These are phyloP conservation scores for Anisodus acutangulus DNA, from an alignment of 257 asterid species.

Conservation along the genomic window DNA sequence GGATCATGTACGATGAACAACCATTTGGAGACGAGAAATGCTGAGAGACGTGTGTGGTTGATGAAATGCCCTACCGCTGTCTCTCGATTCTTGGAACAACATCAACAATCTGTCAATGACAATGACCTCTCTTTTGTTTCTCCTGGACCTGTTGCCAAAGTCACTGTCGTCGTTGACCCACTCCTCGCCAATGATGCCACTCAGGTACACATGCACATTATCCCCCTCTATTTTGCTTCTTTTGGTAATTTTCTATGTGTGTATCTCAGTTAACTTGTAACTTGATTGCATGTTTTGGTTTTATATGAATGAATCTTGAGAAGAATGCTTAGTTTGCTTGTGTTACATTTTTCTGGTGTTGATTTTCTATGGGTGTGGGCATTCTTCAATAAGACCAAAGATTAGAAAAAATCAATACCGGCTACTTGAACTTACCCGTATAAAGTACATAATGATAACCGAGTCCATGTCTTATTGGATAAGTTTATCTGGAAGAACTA, in stretches of 20 bases:
- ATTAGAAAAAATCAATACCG: not conserved
- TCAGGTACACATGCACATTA: conserved; percentile 51
- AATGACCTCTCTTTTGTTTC: conserved; percentile 22
- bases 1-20: not conserved
- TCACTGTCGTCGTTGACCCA: conserved; percentile 79
- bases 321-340: not conserved
- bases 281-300: not conserved
- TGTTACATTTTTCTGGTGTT: not conserved
- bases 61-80: conserved; percentile 93
- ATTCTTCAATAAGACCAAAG: not conserved
- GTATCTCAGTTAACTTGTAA: not conserved
- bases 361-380: not conserved
- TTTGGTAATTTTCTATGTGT: not conserved
- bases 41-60: conserved; percentile 83
- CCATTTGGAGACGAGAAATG: conserved; percentile 60
- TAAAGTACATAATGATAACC: not conserved
- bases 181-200: conserved; percentile 72
- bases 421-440: not conserved
- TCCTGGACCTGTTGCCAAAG: conserved; percentile 65
- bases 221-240: conserved; percentile 2
- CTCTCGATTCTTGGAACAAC: conserved; percentile 60
- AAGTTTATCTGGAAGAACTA: not conserved
- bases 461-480: no score
- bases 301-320: not conserved
- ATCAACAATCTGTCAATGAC: conserved; percentile 35